Conservation (phyloP, 2,329 filamentous ascomycete species). For the Curvularia hawaiiensis region DNA sequence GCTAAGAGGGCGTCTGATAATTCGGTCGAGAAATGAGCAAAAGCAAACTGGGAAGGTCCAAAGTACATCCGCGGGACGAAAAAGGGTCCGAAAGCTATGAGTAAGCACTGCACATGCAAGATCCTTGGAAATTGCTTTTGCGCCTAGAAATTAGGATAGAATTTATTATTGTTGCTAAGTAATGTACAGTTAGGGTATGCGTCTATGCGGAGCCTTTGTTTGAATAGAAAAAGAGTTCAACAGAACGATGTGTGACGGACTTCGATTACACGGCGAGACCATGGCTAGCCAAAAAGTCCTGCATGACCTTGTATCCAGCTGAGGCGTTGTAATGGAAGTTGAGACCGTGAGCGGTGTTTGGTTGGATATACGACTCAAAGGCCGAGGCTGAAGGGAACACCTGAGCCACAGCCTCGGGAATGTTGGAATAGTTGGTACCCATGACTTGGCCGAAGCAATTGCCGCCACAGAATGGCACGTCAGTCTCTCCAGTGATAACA, state of each 20-base stretch:
- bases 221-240: not conserved
- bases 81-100: not conserved
- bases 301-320: constrained; percentile 48
- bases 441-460: constrained; percentile 55
- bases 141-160: not conserved
- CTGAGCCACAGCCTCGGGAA: constrained; percentile 51
- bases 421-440: constrained; percentile 49
- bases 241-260: not conserved
- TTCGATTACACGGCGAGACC: constrained; percentile 20
- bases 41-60: not conserved
- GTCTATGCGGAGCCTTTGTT: not conserved
- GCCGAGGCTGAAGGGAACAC: constrained; percentile 54
- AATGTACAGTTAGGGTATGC: not conserved
- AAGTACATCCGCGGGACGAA: too few relatives aligned
- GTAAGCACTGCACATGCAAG: not conserved
- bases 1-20: not conserved
- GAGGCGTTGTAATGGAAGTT: constrained; percentile 54
- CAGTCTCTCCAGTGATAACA: constrained; percentile 60
- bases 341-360: constrained; percentile 53
- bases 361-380: constrained; percentile 62
- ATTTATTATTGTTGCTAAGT: not conserved
- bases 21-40: not conserved
- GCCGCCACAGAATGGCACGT: constrained; percentile 66
- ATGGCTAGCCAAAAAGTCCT: constrained; percentile 42
- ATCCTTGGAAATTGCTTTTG: not conserved